Evolutionary conservation across 768 basidiomycete genomes (phyloP).

Genomic region (Daedaleopsis sinensis): DNA sequence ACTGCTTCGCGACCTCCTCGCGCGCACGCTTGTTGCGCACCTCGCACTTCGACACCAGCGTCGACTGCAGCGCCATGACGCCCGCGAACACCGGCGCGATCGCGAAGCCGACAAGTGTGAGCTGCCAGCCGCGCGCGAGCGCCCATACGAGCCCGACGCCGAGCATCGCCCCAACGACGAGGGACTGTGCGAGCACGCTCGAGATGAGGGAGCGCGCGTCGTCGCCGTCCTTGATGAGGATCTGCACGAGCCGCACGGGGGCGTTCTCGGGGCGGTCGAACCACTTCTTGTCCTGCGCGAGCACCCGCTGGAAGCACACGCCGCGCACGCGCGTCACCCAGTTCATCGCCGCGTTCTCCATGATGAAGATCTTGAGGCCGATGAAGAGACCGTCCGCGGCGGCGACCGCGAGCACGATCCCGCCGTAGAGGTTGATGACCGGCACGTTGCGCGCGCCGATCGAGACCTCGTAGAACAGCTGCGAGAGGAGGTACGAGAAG

Average conservation of each 20-base stretch:
- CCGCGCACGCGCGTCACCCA: conserved; percentile 77
- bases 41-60: conserved; percentile 73
- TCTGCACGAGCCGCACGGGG: conserved; percentile 65
- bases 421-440: conserved; percentile 70
- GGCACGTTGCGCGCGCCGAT: conserved; percentile 63
- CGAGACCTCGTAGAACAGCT: conserved; percentile 76
- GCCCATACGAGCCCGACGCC: conserved; percentile 88
- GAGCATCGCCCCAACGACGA: conserved; percentile 83
- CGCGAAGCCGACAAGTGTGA: conserved; percentile 88
- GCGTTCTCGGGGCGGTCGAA: conserved; percentile 74
- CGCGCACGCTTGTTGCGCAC: conserved; percentile 80
- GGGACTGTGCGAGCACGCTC: conserved; percentile 67
- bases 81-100: conserved; percentile 83
- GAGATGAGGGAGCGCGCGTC: conserved; percentile 82
- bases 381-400: conserved; percentile 75
- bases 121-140: conserved; percentile 84
- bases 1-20: conserved; percentile 81
- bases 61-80: conserved; percentile 74
- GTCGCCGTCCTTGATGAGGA: conserved; percentile 86
- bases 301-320: conserved; percentile 55
- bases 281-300: conserved; percentile 84
- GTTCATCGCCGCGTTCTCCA: conserved; percentile 71
- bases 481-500: conserved; percentile 89
- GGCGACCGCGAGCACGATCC: conserved; percentile 72
- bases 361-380: conserved; percentile 76